phyloP scores from a whole-genome alignment of 371 early-diverging fungal genomes.

The Mortierella sp. region DNA sequence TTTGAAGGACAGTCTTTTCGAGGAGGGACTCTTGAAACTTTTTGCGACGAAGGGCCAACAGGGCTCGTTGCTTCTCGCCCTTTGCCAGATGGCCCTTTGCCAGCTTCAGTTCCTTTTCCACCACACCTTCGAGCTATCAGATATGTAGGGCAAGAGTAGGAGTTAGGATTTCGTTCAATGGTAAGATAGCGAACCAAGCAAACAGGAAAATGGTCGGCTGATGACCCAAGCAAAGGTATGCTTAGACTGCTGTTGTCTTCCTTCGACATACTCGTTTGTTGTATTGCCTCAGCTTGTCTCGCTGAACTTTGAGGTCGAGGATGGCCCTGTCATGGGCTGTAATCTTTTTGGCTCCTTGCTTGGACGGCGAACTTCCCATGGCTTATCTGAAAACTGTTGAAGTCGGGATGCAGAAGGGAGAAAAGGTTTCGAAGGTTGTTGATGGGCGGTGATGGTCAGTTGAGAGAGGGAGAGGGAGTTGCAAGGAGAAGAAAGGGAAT shows the following conservation, averaged over 20 bases:
- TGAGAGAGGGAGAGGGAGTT: not conserved
- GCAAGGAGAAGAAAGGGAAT: not conserved
- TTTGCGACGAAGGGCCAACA: slow-evolving; percentile 93
- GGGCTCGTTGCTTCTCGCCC: slow-evolving; percentile 86
- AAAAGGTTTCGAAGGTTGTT: not conserved
- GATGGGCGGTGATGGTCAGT: not conserved
- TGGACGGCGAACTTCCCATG: slow-evolving; percentile 46
- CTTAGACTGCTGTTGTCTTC: not conserved
- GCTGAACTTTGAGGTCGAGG: slow-evolving; percentile 93
- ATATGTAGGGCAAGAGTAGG: not conserved
- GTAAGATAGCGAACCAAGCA: not conserved
- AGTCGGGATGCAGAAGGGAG: not conserved
- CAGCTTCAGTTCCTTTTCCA: slow-evolving; percentile 74
- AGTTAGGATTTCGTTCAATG: not conserved
- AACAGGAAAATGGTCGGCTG: not conserved
- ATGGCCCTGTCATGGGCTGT: slow-evolving; percentile 93
- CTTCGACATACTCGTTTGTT: slow-evolving; percentile 78
- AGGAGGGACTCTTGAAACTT: slow-evolving; percentile 94
- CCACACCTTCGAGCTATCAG: slow-evolving; percentile 71
- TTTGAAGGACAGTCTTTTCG: slow-evolving; percentile 86
- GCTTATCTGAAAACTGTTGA: not conserved
- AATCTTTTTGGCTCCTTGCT: slow-evolving; percentile 62
- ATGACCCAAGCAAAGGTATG: not conserved
- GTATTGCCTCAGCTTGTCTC: slow-evolving; percentile 93
- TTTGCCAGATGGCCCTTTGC: slow-evolving; percentile 74